Conservation (phyloP, 2,329 filamentous ascomycete genomes). For the Zopfia rhizophila region DNA sequence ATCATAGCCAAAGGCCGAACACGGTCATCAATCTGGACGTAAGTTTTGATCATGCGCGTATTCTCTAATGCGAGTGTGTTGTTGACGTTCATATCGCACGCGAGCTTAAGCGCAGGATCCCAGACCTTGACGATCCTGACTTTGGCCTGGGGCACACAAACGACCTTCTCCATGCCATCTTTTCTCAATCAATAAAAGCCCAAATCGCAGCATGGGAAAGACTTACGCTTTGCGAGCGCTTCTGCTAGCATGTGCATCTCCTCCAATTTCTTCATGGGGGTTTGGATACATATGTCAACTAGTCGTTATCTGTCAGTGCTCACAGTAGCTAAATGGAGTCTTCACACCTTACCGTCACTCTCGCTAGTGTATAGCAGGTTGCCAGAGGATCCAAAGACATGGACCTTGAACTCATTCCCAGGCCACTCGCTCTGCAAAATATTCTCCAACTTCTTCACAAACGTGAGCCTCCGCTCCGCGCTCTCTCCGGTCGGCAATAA, state of each 20-base stretch:
- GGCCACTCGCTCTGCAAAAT: slow-evolving; percentile 94
- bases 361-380: slow-evolving; percentile 95
- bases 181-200: too few species aligned
- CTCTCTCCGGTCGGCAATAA: slow-evolving; percentile 85
- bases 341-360: slow-evolving; percentile 79
- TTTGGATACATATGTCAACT: slow-evolving; percentile 99
- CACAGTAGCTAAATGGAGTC: slow-evolving; percentile 23
- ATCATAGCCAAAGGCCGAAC: slow-evolving; percentile 95
- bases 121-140: slow-evolving; percentile 99
- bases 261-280: slow-evolving; percentile 85
- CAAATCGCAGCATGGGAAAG: slow-evolving; percentile 6
- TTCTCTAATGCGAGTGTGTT: slow-evolving; percentile 95
- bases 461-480: slow-evolving; percentile 75
- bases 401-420: slow-evolving; percentile 86
- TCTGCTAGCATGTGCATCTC: slow-evolving; percentile 91
- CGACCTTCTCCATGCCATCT: slow-evolving; percentile 97
- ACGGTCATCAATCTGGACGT: slow-evolving; percentile 90
- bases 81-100: slow-evolving; percentile 99
- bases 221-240: slow-evolving; percentile 83
- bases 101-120: slow-evolving; percentile 89
- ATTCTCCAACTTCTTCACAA: slow-evolving; percentile 88
- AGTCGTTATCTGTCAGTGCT: slow-evolving; percentile 34
- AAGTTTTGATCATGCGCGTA: slow-evolving; percentile 96
- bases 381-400: slow-evolving; percentile 97
- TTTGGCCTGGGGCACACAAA: slow-evolving; percentile 93